Evolutionary conservation across 306 rosid species (phyloP).

Genomic region (Quercus berberidifolia): DNA sequence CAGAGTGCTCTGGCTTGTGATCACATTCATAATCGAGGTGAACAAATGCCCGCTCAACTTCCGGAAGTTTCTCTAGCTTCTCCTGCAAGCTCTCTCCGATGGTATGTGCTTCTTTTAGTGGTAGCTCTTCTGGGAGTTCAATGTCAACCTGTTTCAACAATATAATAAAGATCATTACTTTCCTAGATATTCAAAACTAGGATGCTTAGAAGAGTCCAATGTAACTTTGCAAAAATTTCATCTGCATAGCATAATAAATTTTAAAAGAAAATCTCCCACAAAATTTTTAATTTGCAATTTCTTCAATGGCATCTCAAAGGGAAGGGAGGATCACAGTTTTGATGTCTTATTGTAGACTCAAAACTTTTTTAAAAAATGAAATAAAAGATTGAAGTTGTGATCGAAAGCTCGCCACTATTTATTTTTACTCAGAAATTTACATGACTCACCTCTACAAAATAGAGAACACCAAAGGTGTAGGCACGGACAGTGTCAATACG

Average conservation of each 20-base stretch:
- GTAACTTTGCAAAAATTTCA: neutral
- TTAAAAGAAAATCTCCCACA: neutral
- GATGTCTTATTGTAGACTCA: neutral
- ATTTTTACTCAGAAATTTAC: neutral
- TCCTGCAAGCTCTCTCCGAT: constrained; percentile 67
- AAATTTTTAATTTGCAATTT: neutral
- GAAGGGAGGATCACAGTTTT: neutral
- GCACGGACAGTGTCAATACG: constrained; percentile 96
- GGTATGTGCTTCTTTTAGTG: constrained; percentile 55
- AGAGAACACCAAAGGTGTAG: constrained; percentile 92
- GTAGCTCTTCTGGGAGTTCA: constrained; percentile 58
- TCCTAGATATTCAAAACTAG: neutral
- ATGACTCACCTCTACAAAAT: constrained; percentile 84
- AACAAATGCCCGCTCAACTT: constrained; percentile 80
- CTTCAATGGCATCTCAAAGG: neutral
- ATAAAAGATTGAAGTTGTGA: neutral
- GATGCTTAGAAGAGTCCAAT: neutral
- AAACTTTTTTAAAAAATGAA: neutral
- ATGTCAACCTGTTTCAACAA: constrained; percentile 54
- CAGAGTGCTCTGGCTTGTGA: constrained; percentile 92
- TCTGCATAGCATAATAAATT: neutral
- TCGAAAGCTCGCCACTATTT: neutral
- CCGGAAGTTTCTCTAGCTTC: constrained; percentile 53
- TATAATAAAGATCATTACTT: neutral
- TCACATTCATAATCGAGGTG: constrained; percentile 96